phyloP scores from a whole-genome alignment of 176 grass and related monocot genomes.

The Musa itinerans region DNA sequence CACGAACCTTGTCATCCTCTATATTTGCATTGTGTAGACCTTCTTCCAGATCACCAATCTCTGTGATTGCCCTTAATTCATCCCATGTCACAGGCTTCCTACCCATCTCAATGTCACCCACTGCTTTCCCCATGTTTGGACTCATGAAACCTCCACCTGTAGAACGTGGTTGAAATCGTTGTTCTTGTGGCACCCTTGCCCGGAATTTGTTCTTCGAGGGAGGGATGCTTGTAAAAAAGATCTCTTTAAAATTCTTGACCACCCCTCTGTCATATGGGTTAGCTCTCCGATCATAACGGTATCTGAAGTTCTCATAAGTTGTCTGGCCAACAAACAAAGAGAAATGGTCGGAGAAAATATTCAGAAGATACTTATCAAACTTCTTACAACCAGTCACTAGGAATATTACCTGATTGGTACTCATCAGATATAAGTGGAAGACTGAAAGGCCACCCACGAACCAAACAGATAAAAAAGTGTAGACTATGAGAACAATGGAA shows the following conservation, averaged over 20 bases:
- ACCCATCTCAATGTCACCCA: background rate
- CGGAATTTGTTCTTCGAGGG: background rate
- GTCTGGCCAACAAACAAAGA: too few relatives aligned
- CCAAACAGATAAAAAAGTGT: background rate
- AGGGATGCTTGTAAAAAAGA: background rate
- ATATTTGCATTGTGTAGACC: background rate
- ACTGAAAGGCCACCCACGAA: background rate
- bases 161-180: background rate
- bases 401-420: background rate
- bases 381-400: background rate
- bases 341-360: too few relatives aligned
- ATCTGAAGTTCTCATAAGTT: too few relatives aligned
- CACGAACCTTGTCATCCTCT: background rate
- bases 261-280: background rate
- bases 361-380: background rate
- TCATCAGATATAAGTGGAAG: background rate
- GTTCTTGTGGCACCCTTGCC: background rate
- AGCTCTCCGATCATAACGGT: background rate
- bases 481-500: slow-evolving; percentile 1
- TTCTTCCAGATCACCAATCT: background rate
- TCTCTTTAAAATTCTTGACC: background rate
- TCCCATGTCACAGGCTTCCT: background rate
- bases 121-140: background rate
- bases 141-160: background rate
- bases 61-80: background rate